phyloP scores from a whole-genome alignment of 177 flowering plant genomes.

The Vitis hybrid region DNA sequence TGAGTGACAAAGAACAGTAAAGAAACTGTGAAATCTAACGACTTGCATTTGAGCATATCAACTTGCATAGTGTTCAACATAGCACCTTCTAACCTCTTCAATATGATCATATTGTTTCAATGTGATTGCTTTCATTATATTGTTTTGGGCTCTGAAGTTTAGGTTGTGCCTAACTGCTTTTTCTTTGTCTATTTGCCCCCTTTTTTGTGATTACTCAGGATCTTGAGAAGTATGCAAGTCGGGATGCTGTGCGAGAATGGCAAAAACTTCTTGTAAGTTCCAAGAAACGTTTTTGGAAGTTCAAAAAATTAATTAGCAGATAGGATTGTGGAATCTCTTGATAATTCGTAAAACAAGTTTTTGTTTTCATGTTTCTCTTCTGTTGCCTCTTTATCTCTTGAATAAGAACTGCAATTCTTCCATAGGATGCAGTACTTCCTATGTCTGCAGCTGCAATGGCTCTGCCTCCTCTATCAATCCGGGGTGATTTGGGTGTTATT shows the following conservation, averaged over 20 bases:
- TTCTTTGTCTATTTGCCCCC: background rate
- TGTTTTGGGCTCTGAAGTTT: constrained; percentile 5
- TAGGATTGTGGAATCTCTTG: no score
- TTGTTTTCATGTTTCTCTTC: no score
- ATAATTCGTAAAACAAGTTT: background rate
- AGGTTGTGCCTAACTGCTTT: background rate
- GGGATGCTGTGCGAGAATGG: constrained; percentile 82
- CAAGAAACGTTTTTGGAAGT: background rate
- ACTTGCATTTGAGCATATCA: background rate
- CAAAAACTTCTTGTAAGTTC: constrained; percentile 79
- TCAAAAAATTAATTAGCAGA: background rate
- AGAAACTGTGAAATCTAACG: background rate
- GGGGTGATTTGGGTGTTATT: constrained; percentile 87
- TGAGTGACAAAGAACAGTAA: background rate
- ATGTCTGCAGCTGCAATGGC: constrained; percentile 96
- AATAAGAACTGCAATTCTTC: constrained; percentile 9
- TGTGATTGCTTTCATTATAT: background rate
- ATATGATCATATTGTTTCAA: no score
- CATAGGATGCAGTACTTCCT: constrained; percentile 87
- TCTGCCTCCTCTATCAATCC: constrained; percentile 85
- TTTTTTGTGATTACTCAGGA: constrained; percentile 48
- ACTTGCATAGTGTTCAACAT: background rate
- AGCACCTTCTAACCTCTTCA: no score
- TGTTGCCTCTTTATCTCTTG: background rate
- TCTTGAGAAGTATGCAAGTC: constrained; percentile 78